Evolutionary conservation across 2,329 filamentous ascomycete genomes (phyloP).

Genomic region (Ophiostoma quercus): DNA sequence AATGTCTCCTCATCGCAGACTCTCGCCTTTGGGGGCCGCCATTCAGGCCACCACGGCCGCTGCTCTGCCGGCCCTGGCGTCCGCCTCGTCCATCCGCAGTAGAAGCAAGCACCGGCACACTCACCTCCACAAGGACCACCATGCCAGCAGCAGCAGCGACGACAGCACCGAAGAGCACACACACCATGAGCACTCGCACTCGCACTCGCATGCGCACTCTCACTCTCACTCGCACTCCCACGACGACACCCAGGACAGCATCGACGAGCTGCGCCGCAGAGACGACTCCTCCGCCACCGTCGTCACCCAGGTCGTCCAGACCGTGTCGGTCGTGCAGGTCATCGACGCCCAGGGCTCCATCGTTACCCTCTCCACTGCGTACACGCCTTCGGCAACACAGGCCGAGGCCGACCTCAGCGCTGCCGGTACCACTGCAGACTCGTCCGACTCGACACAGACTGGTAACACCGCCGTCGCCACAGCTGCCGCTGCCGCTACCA

Average conservation of each 20-base stretch:
- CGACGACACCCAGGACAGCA: not conserved
- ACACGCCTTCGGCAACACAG: slow-evolving; percentile 37
- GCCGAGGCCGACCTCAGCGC: not conserved
- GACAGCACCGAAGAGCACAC: not conserved
- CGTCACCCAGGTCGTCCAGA: slow-evolving; percentile 48
- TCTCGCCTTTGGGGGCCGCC: slow-evolving; percentile 48
- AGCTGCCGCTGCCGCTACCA: not conserved
- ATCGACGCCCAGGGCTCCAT: slow-evolving; percentile 46
- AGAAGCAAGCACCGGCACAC: slow-evolving; percentile 32
- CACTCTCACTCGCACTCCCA: not conserved
- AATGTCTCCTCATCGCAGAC: slow-evolving; percentile 34
- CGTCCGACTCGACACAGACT: slow-evolving; percentile 17
- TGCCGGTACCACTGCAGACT: slow-evolving; percentile 6
- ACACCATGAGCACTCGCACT: not conserved
- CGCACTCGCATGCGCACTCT: not conserved
- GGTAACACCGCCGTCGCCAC: slow-evolving; percentile 1
- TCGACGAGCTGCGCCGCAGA: slow-evolving; percentile 31
- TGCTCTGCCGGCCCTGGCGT: slow-evolving; percentile 1
- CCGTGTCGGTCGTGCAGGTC: slow-evolving; percentile 50
- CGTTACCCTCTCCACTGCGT: slow-evolving; percentile 42
- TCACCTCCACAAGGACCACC: slow-evolving; percentile 25
- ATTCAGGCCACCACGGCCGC: slow-evolving; percentile 30
- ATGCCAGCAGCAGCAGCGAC: slow-evolving; percentile 7
- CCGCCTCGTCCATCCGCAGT: slow-evolving; percentile 21
- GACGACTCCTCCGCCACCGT: slow-evolving; percentile 31